Percentiles rank a stretch among this genome's conserved stretches.
Conservation (phyloP, 108 stramenopile genomes). For the Fragilaria radians region DNA sequence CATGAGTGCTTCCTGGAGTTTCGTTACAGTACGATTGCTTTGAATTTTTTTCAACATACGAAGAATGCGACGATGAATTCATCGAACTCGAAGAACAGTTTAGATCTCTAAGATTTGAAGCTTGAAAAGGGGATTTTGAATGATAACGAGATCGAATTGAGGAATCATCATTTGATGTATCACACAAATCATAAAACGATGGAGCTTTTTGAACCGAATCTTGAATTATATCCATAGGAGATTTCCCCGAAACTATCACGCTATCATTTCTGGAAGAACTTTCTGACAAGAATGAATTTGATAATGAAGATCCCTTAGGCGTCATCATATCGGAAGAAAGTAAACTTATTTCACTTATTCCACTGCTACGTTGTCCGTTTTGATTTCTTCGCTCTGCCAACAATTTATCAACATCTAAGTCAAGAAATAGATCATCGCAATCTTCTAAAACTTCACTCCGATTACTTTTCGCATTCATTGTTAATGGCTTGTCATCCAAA, state of each 20-base stretch:
- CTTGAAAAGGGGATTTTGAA: background rate
- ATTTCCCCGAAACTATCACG: background rate
- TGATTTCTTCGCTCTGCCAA: slow-evolving; percentile 14
- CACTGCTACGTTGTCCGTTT: background rate
- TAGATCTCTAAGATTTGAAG: no score
- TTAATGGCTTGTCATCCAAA: slow-evolving; percentile 14
- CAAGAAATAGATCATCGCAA: slow-evolving; percentile 30
- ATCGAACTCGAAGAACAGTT: no score
- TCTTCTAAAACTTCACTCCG: slow-evolving; percentile 5
- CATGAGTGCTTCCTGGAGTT: no score
- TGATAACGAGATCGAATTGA: background rate
- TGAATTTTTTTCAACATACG: no score
- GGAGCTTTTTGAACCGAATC: background rate
- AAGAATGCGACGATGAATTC: no score
- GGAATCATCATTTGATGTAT: background rate
- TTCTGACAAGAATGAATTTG: no score
- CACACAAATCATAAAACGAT: background rate
- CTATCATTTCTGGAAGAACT: no score
- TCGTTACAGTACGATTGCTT: no score
- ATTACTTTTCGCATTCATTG: slow-evolving; percentile 4
- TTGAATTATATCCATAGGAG: background rate
- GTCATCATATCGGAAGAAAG: background rate
- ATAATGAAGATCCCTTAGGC: background rate
- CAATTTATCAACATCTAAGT: slow-evolving; percentile 42
- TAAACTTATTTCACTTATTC: slow-evolving; percentile 3